These are phyloP conservation scores for Lasiodiplodia sp. DNA, from an alignment of 2,329 filamentous ascomycete genomes.

Conservation along the genomic window DNA sequence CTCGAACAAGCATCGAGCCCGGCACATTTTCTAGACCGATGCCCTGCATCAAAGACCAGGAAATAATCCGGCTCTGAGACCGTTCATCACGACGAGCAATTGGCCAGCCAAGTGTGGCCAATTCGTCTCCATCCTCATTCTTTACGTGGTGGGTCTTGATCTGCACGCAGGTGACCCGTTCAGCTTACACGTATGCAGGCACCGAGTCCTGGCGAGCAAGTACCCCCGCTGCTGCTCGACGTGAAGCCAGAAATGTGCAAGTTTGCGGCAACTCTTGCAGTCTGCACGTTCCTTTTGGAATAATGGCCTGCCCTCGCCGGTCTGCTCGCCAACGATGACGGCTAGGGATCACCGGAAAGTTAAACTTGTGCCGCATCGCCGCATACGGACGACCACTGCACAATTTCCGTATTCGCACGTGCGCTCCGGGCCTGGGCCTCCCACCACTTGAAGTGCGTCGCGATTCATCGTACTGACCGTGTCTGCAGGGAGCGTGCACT, in stretches of 20 bases:
- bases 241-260: neutral
- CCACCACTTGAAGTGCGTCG: neutral
- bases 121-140: neutral
- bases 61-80: conserved; percentile 5
- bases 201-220: conserved; percentile 2
- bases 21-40: neutral
- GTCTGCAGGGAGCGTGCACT: neutral
- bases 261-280: neutral
- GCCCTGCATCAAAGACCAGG: neutral
- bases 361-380: neutral
- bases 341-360: conserved; percentile 3
- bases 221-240: conserved; percentile 15
- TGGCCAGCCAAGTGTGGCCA: neutral
- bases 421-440: neutral
- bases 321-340: neutral
- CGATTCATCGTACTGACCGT: neutral
- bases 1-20: neutral
- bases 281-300: neutral
- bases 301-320: neutral
- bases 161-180: conserved; percentile 14
- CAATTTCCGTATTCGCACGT: too few species aligned
- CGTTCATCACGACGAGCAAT: neutral
- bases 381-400: neutral
- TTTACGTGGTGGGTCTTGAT: conserved; percentile 2
- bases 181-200: conserved; percentile 12